Base-by-base conservation (phyloP, 805 yeast species). In the Candida sonorensis region DNA sequence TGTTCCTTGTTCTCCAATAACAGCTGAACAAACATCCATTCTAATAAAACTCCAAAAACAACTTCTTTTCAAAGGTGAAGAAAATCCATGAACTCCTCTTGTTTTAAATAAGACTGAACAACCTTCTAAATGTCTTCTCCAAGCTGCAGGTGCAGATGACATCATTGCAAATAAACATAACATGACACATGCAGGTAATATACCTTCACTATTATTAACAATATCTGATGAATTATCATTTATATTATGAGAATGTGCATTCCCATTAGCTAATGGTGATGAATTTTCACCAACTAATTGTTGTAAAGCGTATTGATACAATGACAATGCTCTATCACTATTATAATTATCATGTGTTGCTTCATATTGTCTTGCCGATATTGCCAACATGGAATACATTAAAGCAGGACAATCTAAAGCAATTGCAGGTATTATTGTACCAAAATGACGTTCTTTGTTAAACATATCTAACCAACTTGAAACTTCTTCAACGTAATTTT, bases 41-140 rank as follows among this genome's bases (percentile, higher is more conserved):
- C 70, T 46, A 2, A 64, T 64, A 42, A 62, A 60, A 34, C 62
- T 59, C 69, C 69, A 64, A 38, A 64, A 64, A 16, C 63, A 38
- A 1, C 64, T 61, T 32, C 64, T 44, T 26, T 61, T 60, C 25
- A 59, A 47, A 10, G 48, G 46, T 4, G 50, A 45, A 22, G 60
- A 49, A 39, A 64, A 62, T 3, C 70, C 69, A 43, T 61, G 46
- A 23, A 64, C 51, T 5, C 55, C 60, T 25, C 53, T 51, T 14
- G 62, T 53, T 30, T 52, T 53, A 37, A 64, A 61, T 29, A 60
- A 37, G 0, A 61, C 59, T 2, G 61, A 55, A 42, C 69, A 64
- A 5, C 69, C 70, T 46, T 60, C 66, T 9, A 63, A 45, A 41
- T 64, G 68, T 27, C 59, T 51, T 28, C 67, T 44, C 67, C 68